Evolutionary conservation across 192 early-diverging fungal species (phyloP), one percentile per base, ranked within the genome.

Genomic region (Radiomyces spectabilis): DNA sequence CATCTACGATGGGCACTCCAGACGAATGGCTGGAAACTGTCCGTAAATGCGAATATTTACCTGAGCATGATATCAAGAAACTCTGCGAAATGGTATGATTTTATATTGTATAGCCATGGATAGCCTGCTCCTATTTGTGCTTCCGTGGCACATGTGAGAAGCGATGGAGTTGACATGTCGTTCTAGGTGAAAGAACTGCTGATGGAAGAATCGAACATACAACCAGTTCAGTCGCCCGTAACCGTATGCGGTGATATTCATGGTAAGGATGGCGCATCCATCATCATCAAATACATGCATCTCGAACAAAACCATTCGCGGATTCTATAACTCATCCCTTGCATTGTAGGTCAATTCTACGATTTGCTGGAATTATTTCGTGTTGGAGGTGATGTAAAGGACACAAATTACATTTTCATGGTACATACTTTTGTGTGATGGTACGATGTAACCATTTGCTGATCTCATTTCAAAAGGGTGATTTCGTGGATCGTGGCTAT

Each of bases 211-310:
- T 94, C 91, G 10, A 98, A 98, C 74, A 92, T 98, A 45, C 96
- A 98, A 63, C 90, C 93, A 13, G 96, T 98, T 18, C 78, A 84
- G 50, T 86, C 91, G 37, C 96, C 96, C 21, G 95, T 98, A 18
- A 98, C 95, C 0, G 91, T 98, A 34, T 98, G 95, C 70, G 95
- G 95, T 52, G 95, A 98, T 65, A 93, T 98, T 51, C 95, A 98
- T 69, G 95, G 64, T 66, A 58, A 44, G 16, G n/a, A 10, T 5
- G 32, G 9, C 25, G 24, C 26, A 16, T 41, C 27, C 7, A 41
- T 27, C 3, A 8, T n/a, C 10, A n/a, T n/a, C n/a, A n/a, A 37
- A 8, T 10, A 37, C 35, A 37, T 37, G 35, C 35, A 37, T 37
- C 41, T 43, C 9, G 24, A n/a, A n/a, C n/a, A n/a, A n/a, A n/a